Percentiles rank a stretch among this genome's conserved stretches.
Conservation (phyloP, 441 rosid species). For the Populus tomentosa region DNA sequence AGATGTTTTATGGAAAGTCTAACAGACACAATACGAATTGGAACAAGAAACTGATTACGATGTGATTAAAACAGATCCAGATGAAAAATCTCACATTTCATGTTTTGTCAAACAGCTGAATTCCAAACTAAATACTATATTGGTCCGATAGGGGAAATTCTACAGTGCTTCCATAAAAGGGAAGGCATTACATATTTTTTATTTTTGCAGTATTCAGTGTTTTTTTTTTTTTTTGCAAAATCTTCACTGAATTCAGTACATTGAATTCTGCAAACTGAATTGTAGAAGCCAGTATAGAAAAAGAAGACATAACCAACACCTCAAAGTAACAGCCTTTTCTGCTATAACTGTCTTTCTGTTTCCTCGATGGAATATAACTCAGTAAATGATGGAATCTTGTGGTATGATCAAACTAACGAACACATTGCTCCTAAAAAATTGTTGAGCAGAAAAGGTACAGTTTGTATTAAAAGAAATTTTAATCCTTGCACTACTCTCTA, state of each 20-base stretch:
- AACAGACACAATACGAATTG: too few species aligned
- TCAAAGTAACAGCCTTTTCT: not conserved
- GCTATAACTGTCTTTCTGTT: not conserved
- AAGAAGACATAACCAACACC: not conserved
- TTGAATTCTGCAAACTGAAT: not conserved
- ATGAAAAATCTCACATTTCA: not conserved
- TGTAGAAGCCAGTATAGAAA: not conserved
- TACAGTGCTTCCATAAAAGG: not conserved
- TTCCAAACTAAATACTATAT: not conserved
- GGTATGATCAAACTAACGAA: not conserved
- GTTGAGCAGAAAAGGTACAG: not conserved
- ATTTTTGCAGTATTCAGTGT: not conserved
- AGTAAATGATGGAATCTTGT: not conserved
- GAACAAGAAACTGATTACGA: not conserved
- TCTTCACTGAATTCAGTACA: not conserved
- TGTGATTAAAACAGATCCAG: not conserved
- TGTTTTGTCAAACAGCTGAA: not conserved
- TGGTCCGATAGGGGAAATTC: too few species aligned
- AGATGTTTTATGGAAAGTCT: too few species aligned
- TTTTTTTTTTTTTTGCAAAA: not conserved
- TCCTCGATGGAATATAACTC: not conserved
- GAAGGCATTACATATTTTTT: too few species aligned
- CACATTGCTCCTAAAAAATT: not conserved
- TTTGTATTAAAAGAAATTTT: not conserved
- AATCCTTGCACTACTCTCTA: not conserved